A percentile compares a stretch with the other conserved stretches of the same genome.
Evolutionary conservation across 2,329 filamentous ascomycete species (phyloP).

Genomic region (Dactylellina parvicollis): DNA sequence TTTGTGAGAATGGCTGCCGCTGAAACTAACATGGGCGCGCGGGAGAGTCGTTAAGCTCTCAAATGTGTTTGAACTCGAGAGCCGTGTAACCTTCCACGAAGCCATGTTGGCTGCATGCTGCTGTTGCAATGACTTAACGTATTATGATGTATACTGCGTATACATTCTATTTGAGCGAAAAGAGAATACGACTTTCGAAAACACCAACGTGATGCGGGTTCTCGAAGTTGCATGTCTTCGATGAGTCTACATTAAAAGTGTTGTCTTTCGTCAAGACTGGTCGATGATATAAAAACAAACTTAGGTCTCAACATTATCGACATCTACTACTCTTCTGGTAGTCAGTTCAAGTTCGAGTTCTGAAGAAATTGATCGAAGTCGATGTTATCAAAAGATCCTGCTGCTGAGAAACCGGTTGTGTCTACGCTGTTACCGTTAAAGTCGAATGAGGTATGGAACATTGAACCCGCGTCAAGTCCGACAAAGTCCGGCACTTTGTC

Average conservation of each 20-base stretch:
- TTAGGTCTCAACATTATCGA: slow-evolving; percentile 9
- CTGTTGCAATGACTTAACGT: slow-evolving; percentile 2
- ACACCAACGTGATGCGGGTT: slow-evolving; percentile 15
- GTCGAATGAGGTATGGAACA: slow-evolving; percentile 11
- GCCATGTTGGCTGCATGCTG: slow-evolving; percentile 48
- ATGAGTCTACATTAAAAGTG: slow-evolving; percentile 36
- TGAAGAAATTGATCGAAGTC: slow-evolving; percentile 48
- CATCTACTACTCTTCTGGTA: background rate
- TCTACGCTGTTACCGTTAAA: slow-evolving; percentile 31
- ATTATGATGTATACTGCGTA: slow-evolving; percentile 15
- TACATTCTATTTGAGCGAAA: slow-evolving; percentile 3
- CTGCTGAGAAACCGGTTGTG: background rate
- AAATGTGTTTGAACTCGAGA: slow-evolving; percentile 54
- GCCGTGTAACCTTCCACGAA: slow-evolving; percentile 24
- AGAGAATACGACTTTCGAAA: slow-evolving; percentile 7
- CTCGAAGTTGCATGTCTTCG: slow-evolving; percentile 26
- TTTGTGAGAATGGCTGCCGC: slow-evolving; percentile 2
- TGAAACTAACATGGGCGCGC: slow-evolving; percentile 42
- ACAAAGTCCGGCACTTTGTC: slow-evolving; percentile 38
- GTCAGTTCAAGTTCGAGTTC: slow-evolving; percentile 22
- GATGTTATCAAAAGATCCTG: slow-evolving; percentile 24
- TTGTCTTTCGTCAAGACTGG: slow-evolving; percentile 1
- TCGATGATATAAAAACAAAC: background rate
- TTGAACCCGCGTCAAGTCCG: slow-evolving; percentile 8
- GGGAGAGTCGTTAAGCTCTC: slow-evolving; percentile 40